phyloP scores from a whole-genome alignment of 768 basidiomycete species.

The Kwoniella dejecticola region DNA sequence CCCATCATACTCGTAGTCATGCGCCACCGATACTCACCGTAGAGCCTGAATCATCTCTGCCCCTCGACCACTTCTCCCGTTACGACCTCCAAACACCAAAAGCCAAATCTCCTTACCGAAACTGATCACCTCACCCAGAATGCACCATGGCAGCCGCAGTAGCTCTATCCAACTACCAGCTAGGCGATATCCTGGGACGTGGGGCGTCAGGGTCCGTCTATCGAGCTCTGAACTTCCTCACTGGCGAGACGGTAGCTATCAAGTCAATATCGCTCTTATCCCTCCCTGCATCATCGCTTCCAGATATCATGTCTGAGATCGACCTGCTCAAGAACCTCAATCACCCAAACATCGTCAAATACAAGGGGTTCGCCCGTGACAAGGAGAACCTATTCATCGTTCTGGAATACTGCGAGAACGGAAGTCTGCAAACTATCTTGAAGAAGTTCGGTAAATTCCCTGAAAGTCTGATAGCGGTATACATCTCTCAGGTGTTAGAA shows the following conservation, averaged over 20 bases:
- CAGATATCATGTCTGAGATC: conserved; percentile 96
- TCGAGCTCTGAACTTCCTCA: conserved; percentile 87
- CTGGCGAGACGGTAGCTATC: conserved; percentile 96
- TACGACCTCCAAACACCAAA: no score
- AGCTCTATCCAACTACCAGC: conserved; percentile 62
- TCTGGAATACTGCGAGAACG: conserved; percentile 97
- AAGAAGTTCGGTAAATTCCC: conserved; percentile 99
- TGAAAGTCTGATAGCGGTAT: conserved; percentile 91
- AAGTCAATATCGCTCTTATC: conserved; percentile 95
- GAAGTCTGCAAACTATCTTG: conserved; percentile 89
- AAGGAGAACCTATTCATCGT: conserved; percentile 94
- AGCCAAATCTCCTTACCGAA: no score
- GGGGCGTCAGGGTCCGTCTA: conserved; percentile 97
- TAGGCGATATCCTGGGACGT: conserved; percentile 93
- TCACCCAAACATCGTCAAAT: conserved; percentile 96
- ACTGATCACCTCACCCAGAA: neutral
- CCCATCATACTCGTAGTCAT: neutral
- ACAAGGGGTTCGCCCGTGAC: conserved; percentile 96
- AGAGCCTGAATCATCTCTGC: neutral
- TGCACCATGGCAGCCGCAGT: conserved; percentile 35
- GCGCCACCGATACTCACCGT: no score
- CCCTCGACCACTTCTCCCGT: no score
- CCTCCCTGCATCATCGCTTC: conserved; percentile 88
- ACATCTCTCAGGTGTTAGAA: conserved; percentile 93
- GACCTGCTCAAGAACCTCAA: conserved; percentile 95